A percentile compares a stretch with the other conserved stretches of the same genome.
These are phyloP conservation scores for Eremochloa ophiuroides DNA, from an alignment of 176 grass and related monocot species.

Conservation along the genomic window DNA sequence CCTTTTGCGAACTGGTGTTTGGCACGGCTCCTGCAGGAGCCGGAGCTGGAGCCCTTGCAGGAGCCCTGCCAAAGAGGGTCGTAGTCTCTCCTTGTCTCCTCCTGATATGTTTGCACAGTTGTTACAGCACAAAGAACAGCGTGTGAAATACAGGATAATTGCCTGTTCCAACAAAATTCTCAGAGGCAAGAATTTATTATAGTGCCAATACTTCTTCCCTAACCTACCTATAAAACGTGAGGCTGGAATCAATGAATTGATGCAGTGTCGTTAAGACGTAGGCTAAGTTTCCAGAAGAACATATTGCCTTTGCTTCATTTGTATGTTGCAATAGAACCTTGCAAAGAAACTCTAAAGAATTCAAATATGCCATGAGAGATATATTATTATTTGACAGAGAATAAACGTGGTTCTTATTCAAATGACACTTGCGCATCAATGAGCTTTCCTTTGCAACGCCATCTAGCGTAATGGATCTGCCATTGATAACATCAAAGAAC, in stretches of 20 bases:
- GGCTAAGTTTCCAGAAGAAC: conserved; percentile 23
- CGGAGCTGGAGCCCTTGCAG: no score
- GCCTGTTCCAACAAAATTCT: background rate
- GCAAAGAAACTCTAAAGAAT: conserved; percentile 71
- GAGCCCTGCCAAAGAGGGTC: no score
- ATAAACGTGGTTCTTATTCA: background rate
- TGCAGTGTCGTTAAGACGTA: conserved; percentile 35
- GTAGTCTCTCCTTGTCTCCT: conserved; percentile 43
- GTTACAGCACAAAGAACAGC: conserved; percentile 14
- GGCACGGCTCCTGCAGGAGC: no score
- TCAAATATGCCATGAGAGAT: conserved; percentile 54
- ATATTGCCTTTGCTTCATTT: conserved; percentile 38
- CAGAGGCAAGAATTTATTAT: background rate
- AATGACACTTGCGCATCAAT: background rate
- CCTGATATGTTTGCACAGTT: conserved; percentile 38
- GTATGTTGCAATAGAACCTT: conserved; percentile 44
- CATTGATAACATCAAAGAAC: background rate
- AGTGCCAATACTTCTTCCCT: background rate
- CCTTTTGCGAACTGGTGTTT: no score
- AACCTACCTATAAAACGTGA: conserved; percentile 54
- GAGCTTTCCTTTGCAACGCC: background rate
- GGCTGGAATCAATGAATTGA: conserved; percentile 54
- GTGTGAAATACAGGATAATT: conserved; percentile 21
- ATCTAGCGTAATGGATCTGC: background rate
- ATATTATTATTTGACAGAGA: conserved; percentile 18